A percentile compares a stretch with the other conserved stretches of the same genome.
phyloP scores from a whole-genome alignment of 768 basidiomycete genomes.

The Mycena galopus region DNA sequence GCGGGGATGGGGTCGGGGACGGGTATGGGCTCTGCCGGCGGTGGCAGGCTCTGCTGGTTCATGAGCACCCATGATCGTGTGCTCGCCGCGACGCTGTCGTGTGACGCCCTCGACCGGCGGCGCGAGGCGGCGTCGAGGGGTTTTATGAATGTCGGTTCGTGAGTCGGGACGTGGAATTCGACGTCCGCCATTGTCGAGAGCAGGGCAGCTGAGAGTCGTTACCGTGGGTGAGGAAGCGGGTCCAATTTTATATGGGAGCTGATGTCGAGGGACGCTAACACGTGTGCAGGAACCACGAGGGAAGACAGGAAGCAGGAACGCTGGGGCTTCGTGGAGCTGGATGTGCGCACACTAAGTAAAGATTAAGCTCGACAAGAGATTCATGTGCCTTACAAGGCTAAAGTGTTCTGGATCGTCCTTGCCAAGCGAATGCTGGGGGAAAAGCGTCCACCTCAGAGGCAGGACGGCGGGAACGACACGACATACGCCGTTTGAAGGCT shows the following conservation, averaged over 20 bases:
- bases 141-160: slow-evolving; percentile 18
- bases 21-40: slow-evolving; percentile 28
- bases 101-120: slow-evolving; percentile 26
- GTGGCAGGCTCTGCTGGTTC: slow-evolving; percentile 29
- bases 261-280: slow-evolving; percentile 11
- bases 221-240: background rate
- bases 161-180: slow-evolving; percentile 13
- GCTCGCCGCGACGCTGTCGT: slow-evolving; percentile 34
- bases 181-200: slow-evolving; percentile 23
- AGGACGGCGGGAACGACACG: too few relatives aligned
- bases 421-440: too few relatives aligned
- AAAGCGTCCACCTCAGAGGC: background rate
- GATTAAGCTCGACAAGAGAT: background rate
- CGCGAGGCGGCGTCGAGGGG: slow-evolving; percentile 25
- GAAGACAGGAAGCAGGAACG: slow-evolving; percentile 15
- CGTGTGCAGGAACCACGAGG: slow-evolving; percentile 19
- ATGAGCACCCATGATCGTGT: slow-evolving; percentile 37
- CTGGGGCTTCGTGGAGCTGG: slow-evolving; percentile 14
- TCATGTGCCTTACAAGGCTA: slow-evolving; percentile 20
- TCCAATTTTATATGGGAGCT: slow-evolving; percentile 10
- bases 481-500: too few relatives aligned
- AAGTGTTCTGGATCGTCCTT: slow-evolving; percentile 6
- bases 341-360: background rate
- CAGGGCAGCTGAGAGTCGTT: background rate
- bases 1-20: slow-evolving; percentile 29